Evolutionary conservation across 2,329 filamentous ascomycete species (phyloP), one percentile per base, ranked within the genome.

Genomic region (Colletotrichum echinochloae): DNA sequence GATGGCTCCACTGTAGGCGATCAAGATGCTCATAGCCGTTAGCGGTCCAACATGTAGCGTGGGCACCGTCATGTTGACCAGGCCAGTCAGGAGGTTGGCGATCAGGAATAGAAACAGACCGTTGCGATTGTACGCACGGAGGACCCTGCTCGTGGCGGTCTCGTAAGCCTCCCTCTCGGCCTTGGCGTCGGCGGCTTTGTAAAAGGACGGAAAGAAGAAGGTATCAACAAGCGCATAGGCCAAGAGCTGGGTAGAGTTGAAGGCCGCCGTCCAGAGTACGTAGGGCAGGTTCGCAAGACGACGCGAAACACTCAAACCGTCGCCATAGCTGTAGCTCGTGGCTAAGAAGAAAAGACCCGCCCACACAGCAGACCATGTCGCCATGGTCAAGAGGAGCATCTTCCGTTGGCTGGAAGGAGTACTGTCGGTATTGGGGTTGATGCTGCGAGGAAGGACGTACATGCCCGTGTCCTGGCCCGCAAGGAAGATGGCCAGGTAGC

Each of bases 401-500:
- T 82, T 87, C 33, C 87, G 84, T 76, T 89, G 88, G 65, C 82
- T 77, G 73, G 82, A 77, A 65, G 82, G 78, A 73, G 82, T 78
- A 71, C 82, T 75, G 75, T 81, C 76, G 77, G 81, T 82, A 72
- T 81, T 83, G 70, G 81, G 76, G 73, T 78, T 82, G 75, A 86
- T 77, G 77, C 80, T 82, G 70, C 90, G 80, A 3, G 94, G 93
- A 46, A 98, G 88, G 69, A 96, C 88, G 72, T 91, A 89, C 81
- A 95, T 90, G 60, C 96, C 96, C 23, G 91, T 89, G 49, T 93
- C 92, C 78, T 97, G 94, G 4, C 96, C 96, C 0, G 93, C 90
- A 48, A 99, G 89, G 80, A 98, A 99, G 70, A 99, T 98, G 56
- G 95, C 92, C 55, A 99, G 87, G 78, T 99, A 99, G 5, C 96